Conservation (phyloP, 139 green algal species). For the Parachlorella kessleri region DNA sequence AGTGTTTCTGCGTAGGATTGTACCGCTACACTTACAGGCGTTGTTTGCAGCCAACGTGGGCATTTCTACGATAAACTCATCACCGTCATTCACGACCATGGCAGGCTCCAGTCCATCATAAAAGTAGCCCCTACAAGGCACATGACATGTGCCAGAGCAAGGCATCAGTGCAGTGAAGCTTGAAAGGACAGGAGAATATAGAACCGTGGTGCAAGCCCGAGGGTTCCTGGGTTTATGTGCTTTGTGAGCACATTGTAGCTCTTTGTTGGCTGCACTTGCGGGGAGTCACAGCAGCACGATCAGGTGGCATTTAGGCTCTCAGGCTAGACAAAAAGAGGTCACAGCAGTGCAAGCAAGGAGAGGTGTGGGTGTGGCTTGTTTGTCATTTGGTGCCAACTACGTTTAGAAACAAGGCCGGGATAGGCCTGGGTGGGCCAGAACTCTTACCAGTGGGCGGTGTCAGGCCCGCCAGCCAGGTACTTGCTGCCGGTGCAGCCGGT, state of each 20-base stretch:
- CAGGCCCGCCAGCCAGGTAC: not conserved
- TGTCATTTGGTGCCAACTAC: not conserved
- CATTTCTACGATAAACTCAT: not conserved
- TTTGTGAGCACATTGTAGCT: not conserved
- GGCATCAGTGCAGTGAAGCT: no score
- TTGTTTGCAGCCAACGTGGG: not conserved
- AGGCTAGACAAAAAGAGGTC: no score
- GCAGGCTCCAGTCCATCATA: not conserved
- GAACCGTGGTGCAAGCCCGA: not conserved
- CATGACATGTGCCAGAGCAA: not conserved
- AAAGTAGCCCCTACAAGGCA: not conserved
- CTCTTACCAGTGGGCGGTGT: not conserved
- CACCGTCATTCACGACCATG: not conserved
- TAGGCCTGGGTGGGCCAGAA: not conserved
- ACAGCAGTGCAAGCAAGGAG: no score
- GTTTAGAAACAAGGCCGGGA: not conserved
- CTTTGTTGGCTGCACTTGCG: no score
- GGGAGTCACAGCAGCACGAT: no score
- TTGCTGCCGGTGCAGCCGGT: not conserved
- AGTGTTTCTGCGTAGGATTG: no score
- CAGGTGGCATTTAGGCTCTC: no score
- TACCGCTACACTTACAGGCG: not conserved
- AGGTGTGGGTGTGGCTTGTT: not conserved
- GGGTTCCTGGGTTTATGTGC: not conserved
- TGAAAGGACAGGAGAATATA: no score